A percentile compares a stretch with the other conserved stretches of the same genome.
phyloP scores from a whole-genome alignment of 2,329 filamentous ascomycete species.

The Aspergillus fischeri region DNA sequence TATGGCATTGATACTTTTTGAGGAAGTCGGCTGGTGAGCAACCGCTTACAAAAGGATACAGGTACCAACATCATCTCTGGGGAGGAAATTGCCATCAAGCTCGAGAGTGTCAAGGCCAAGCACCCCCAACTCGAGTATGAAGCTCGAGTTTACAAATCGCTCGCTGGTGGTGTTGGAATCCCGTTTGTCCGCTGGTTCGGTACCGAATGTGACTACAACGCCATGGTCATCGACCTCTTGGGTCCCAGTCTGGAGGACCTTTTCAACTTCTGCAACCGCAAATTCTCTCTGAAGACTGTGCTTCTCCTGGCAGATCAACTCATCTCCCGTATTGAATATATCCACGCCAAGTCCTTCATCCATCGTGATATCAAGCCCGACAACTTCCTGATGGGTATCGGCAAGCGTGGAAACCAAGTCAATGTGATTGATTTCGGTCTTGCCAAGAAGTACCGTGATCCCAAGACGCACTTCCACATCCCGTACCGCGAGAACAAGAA shows the following conservation, averaged over 20 bases:
- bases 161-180: constrained; percentile 95
- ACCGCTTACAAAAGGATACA: constrained; percentile 27
- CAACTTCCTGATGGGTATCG: constrained; percentile 99
- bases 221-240: constrained; percentile 96
- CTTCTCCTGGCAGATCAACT: constrained; percentile 94
- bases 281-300: constrained; percentile 98
- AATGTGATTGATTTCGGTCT: constrained; percentile 99
- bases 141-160: constrained; percentile 79
- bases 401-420: constrained; percentile 98
- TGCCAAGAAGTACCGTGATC: constrained; percentile 99
- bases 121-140: constrained; percentile 99
- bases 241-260: constrained; percentile 94
- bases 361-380: constrained; percentile 99
- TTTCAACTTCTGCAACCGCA: constrained; percentile 99
- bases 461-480: constrained; percentile 99
- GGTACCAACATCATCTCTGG: constrained; percentile 99
- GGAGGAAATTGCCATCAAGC: constrained; percentile 99
- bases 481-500: constrained; percentile 99
- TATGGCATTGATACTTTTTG: constrained; percentile 36
- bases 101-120: constrained; percentile 99
- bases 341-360: constrained; percentile 99
- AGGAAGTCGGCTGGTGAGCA: neutral
- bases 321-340: constrained; percentile 99
- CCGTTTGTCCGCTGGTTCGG: constrained; percentile 99
- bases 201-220: constrained; percentile 99